These are phyloP conservation scores for Botrytis sinoallii DNA, from an alignment of 2,329 filamentous ascomycete genomes.

Conservation along the genomic window DNA sequence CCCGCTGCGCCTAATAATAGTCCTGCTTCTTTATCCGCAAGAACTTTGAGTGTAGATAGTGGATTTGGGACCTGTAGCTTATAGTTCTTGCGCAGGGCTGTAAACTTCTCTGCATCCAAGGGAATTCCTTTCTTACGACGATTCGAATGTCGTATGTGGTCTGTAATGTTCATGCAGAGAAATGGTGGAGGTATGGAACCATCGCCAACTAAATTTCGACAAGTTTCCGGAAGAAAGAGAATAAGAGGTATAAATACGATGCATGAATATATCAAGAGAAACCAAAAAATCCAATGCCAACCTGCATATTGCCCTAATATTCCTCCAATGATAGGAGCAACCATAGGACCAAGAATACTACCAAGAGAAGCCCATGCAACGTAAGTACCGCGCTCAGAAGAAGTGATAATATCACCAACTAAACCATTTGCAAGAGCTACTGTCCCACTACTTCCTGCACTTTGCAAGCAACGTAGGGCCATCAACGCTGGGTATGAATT, in stretches of 20 bases:
- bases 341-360: not conserved
- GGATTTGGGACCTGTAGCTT: slow-evolving; percentile 39
- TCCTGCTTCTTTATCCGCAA: slow-evolving; percentile 44
- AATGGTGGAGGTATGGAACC: slow-evolving; percentile 50
- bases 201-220: slow-evolving; percentile 27
- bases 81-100: slow-evolving; percentile 37
- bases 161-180: slow-evolving; percentile 55
- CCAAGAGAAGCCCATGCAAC: not conserved
- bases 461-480: not conserved
- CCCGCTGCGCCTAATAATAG: slow-evolving; percentile 50
- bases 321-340: not conserved
- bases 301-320: not conserved
- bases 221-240: slow-evolving; percentile 30
- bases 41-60: slow-evolving; percentile 42
- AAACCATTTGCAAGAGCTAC: not conserved
- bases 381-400: not conserved
- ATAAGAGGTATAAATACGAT: slow-evolving; percentile 22
- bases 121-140: slow-evolving; percentile 21
- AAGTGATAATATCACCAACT: not conserved
- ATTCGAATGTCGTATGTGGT: slow-evolving; percentile 33
- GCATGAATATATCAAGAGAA: not conserved
- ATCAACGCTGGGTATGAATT: not conserved
- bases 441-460: not conserved
- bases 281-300: not conserved
- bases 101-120: slow-evolving; percentile 27